Base-by-base conservation (phyloP, 306 rosid species). In the Lathyrus oleraceus region DNA sequence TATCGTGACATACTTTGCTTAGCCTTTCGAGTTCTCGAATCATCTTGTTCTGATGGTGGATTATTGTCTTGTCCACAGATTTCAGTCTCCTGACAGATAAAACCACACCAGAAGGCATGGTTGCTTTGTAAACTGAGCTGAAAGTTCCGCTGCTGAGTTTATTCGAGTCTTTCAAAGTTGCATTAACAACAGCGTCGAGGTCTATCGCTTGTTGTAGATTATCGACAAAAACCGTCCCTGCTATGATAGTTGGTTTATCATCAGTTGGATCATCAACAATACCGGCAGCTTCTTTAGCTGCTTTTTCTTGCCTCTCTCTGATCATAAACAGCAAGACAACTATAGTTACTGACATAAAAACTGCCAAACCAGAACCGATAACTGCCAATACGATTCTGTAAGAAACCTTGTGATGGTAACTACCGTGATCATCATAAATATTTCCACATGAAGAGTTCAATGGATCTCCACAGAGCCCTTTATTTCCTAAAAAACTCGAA, bases 1-100 rank as follows among this genome's bases (percentile, higher is more conserved):
- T 95, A 12, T 88, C 97, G 30, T 95, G 96, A 74, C 81, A 89
- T 8, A 95, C 91, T 77, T 86, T 88, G 71, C 97, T 85, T 74
- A 95, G 91, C 81, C 96, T 87, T 79, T 95, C 97, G 14, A 95
- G 97, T 76, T 95, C 99, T 82, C 96, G 82, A 62, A 95, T 87
- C 99, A 95, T 95, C 85, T 91, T 95, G 82, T 83, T 84, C 79
- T 95, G 99, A 76, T 95, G 99, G 74, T 95, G 89, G 81, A 95
- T 81, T 73, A 95, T 91, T 20, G 99, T 87, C 91, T 90, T 82
- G 82, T 95, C 99, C 88, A 95, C 82, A 61, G 97, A 95, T 79
- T 88, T 95, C 61, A 95, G 78, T 82, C 95, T 89, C 88, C 89
- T 89, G 27, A 95, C 96, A 1, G 97, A 87, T 67, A 95, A 38